These are phyloP conservation scores for Taxillus chinensis DNA, from an alignment of 164 flowering plant genomes.

Conservation along the genomic window DNA sequence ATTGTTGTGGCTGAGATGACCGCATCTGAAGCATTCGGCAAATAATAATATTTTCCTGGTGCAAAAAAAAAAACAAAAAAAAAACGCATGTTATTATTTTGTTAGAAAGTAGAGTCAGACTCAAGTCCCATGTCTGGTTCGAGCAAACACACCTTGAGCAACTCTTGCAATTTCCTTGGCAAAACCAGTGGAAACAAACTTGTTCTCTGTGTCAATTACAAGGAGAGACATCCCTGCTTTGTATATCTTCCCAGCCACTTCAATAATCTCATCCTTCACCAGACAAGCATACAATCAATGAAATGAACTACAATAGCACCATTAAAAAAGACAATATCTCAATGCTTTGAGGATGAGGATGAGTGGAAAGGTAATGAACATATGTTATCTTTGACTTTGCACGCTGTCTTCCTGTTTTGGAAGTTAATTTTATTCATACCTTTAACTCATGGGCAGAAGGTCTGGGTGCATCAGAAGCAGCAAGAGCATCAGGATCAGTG, in stretches of 20 bases:
- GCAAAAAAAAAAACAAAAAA: constrained; percentile 1
- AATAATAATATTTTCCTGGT: constrained; percentile 90
- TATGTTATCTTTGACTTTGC: no score
- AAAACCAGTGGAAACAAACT: constrained; percentile 94
- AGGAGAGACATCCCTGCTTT: constrained; percentile 96
- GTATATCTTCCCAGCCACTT: constrained; percentile 91
- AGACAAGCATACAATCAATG: background rate
- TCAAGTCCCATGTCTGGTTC: background rate
- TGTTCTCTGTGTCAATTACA: constrained; percentile 93
- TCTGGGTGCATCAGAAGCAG: constrained; percentile 62
- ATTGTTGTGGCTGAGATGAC: constrained; percentile 87
- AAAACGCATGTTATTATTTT: no score
- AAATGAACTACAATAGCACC: background rate
- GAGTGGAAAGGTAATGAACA: no score
- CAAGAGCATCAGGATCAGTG: constrained; percentile 66
- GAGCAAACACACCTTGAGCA: constrained; percentile 60
- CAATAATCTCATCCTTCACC: constrained; percentile 86
- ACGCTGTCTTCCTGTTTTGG: background rate
- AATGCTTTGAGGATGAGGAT: no score
- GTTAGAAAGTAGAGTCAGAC: no score
- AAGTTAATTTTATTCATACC: constrained; percentile 24
- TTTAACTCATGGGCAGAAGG: constrained; percentile 81
- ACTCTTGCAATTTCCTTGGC: constrained; percentile 96
- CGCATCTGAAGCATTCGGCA: constrained; percentile 97
- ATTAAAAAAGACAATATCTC: no score